A percentile compares a stretch with the other conserved stretches of the same genome.
Conservation (phyloP, 2,329 filamentous ascomycete genomes). For the Phialophora tarda region DNA sequence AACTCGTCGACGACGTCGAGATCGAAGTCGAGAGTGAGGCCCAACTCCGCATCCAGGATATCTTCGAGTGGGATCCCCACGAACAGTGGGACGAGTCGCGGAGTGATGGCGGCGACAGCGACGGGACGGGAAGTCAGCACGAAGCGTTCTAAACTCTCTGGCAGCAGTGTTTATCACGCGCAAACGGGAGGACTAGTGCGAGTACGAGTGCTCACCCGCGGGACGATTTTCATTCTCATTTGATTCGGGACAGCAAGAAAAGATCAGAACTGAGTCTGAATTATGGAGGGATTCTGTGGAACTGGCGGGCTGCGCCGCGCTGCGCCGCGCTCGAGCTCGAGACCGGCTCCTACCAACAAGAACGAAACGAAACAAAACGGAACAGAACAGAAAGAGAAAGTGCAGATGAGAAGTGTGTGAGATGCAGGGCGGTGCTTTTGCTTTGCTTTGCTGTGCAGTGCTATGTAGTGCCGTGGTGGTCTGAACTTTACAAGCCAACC, state of each 20-base stretch:
- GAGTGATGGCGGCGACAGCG: constrained; percentile 16
- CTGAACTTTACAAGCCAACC: not conserved
- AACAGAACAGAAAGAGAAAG: not conserved
- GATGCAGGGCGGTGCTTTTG: not conserved
- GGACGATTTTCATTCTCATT: no score
- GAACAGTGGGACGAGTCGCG: constrained; percentile 28
- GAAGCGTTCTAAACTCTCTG: constrained; percentile 23
- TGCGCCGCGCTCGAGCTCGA: no score
- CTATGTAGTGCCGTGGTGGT: not conserved
- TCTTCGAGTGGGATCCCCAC: constrained; percentile 33
- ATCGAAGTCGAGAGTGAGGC: constrained; percentile 20
- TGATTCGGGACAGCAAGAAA: no score
- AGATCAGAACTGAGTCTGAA: no score
- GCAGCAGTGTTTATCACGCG: not conserved
- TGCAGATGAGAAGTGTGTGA: not conserved
- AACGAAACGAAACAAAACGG: not conserved
- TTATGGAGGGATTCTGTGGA: not conserved
- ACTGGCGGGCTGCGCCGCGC: no score
- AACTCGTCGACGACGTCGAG: not conserved
- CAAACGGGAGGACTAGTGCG: not conserved
- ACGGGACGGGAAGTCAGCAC: constrained; percentile 24
- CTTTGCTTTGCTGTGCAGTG: not conserved
- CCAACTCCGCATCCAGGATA: constrained; percentile 30
- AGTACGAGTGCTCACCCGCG: not conserved
- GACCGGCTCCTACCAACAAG: no score